Evolutionary conservation across 2,329 filamentous ascomycete genomes (phyloP).

Genomic region (Aureobasidium musti): DNA sequence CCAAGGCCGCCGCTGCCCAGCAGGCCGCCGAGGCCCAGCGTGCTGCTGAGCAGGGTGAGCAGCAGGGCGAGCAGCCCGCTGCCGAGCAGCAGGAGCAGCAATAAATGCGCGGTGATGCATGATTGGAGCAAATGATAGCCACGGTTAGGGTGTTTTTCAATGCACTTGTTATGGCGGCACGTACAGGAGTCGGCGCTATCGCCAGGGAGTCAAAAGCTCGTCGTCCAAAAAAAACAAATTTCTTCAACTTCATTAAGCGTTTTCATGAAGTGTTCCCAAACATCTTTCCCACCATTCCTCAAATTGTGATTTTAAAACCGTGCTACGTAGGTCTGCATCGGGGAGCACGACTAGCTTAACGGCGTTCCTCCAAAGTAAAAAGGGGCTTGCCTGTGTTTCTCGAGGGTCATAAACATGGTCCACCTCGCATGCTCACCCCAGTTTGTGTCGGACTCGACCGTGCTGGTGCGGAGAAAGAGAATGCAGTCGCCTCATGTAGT

Average conservation of each 20-base stretch:
- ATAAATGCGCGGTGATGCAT: conserved; percentile 31
- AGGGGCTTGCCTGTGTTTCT: not conserved
- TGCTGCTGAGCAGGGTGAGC: conserved; percentile 60
- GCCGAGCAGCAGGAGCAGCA: conserved; percentile 45
- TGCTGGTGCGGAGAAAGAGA: conserved; percentile 9
- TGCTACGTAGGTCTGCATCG: conserved; percentile 1
- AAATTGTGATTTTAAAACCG: not conserved
- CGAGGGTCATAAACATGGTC: conserved; percentile 4
- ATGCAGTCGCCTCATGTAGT: conserved; percentile 21
- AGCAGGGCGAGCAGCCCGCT: conserved; percentile 49
- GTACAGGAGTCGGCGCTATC: conserved; percentile 30
- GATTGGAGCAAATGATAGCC: conserved; percentile 28
- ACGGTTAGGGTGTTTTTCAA: conserved; percentile 29
- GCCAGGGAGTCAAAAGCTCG: conserved; percentile 29
- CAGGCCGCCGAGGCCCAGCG: conserved; percentile 66
- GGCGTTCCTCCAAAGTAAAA: not conserved
- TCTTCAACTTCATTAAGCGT: conserved; percentile 29
- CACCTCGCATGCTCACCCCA: not conserved
- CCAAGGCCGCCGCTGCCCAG: conserved; percentile 74
- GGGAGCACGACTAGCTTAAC: conserved; percentile 17
- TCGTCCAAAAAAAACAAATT: conserved; percentile 29
- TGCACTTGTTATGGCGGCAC: conserved; percentile 31
- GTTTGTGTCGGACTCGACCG: not conserved
- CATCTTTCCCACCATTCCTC: not conserved
- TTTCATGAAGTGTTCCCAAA: conserved; percentile 17